Base-by-base conservation (phyloP, 345 rosid species). In the Toxicodendron radicans region DNA sequence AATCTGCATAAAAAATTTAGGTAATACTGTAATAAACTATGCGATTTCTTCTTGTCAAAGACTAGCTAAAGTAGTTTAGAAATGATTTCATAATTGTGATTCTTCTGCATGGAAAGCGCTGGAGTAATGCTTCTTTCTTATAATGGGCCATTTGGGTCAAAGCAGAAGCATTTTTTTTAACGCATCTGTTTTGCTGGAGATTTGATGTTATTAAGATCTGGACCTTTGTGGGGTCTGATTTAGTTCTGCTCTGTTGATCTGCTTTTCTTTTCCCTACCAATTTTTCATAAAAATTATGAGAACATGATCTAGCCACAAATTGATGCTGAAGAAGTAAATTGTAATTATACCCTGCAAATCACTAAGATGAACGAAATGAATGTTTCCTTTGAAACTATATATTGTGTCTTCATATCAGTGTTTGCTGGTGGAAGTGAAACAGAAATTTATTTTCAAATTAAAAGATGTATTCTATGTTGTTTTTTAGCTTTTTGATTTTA, bases 191-290 rank as follows among this genome's bases (percentile, higher is more conserved):
- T 68, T 54, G 20, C 35, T 53, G 61, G 60, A 13, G 18, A 20
- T 33, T 54, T 54, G 61, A 20, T 68, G 8, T 38, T 38, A 43
- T 69, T 66, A 61, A 38, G 52, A 35, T 45, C 49, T 35, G 10
- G 32, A n/a, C 20, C 5, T 35, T 58, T 69, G 30, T 56, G 73
- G 38, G 63, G 21, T 13, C 24, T 54, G 21, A 21, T 56, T 54
- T 21, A 48, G 68, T 65, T 65, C 35, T n/a, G 51, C 54, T 41
- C 48, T 54, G 48, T 38, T 54, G 73, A 21, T 56, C 35, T 69
- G 21, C 21, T 7, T 38, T 35, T 30, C 7, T 69, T 48, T 12
- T 69, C 20, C 14, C 49, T 33, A 56, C 58, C 33, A 49, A 38
- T 69, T 3, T 69, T 24, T 69, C 18, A 17, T 33, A 7, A 41